Evolutionary conservation across 164 flowering plant species (phyloP).

Genomic region (Dillenia turbinata): DNA sequence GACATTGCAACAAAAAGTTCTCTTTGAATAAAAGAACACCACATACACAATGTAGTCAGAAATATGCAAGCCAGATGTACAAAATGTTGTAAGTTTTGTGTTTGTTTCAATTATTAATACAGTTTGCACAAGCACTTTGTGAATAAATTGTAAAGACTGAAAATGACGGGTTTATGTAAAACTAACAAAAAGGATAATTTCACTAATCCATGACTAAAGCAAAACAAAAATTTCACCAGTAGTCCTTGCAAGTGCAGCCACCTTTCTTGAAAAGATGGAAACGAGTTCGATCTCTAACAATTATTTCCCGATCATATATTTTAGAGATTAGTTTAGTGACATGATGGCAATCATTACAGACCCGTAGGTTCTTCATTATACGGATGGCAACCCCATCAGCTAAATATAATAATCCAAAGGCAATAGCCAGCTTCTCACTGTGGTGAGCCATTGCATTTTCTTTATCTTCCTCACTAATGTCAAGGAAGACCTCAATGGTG

Average conservation of each 20-base stretch:
- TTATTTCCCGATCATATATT: slow-evolving; percentile 15
- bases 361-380: slow-evolving; percentile 20
- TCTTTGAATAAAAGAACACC: no score
- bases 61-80: no score
- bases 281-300: slow-evolving; percentile 23
- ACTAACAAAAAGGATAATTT: no score
- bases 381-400: slow-evolving; percentile 14
- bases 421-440: slow-evolving; percentile 21
- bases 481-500: slow-evolving; percentile 14
- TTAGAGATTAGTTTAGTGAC: slow-evolving; percentile 19
- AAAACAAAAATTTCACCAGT: slow-evolving; percentile 9
- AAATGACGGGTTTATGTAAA: no score
- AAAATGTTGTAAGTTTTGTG: no score
- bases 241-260: slow-evolving; percentile 17
- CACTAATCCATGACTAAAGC: no score
- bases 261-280: slow-evolving; percentile 23
- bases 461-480: slow-evolving; percentile 21
- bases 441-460: slow-evolving; percentile 17
- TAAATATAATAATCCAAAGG: slow-evolving; percentile 16
- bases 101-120: no score
- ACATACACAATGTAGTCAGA: no score
- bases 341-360: slow-evolving; percentile 22
- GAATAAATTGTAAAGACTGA: no score
- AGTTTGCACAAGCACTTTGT: no score
- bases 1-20: no score